Evolutionary conservation across 2,329 filamentous ascomycete genomes (phyloP).

Genomic region (Hypomyces perniciosus): DNA sequence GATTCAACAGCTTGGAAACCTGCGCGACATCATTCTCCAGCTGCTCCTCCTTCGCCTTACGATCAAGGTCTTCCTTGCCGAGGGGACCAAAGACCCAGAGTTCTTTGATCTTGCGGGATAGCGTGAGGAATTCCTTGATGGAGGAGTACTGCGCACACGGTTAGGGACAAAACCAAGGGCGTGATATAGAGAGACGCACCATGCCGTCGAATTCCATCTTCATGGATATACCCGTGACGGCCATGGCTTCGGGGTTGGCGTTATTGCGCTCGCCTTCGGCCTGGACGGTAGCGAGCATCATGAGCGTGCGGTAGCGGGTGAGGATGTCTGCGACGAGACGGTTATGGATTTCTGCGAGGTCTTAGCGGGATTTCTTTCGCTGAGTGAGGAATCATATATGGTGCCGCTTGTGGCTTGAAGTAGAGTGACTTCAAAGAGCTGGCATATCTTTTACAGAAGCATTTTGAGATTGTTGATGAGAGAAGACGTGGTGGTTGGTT

Average conservation of each 20-base stretch:
- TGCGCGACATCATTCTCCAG: conserved; percentile 31
- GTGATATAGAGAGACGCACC: conserved; percentile 18
- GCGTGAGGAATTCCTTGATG: conserved; percentile 39
- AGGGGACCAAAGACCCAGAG: conserved; percentile 41
- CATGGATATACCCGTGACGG: conserved; percentile 38
- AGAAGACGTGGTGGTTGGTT: too few relatives aligned
- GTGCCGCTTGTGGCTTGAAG: too few relatives aligned
- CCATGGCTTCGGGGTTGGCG: conserved; percentile 36
- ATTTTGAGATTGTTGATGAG: too few relatives aligned
- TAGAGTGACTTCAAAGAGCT: too few relatives aligned
- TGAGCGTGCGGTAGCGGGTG: conserved; percentile 37
- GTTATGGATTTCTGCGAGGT: conserved; percentile 38
- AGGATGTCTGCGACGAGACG: conserved; percentile 40
- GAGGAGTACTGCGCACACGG: conserved; percentile 30
- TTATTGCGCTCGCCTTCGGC: conserved; percentile 34
- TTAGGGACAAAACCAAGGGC: neutral
- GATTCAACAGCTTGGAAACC: conserved; percentile 30
- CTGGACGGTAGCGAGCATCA: conserved; percentile 38
- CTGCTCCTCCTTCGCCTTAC: conserved; percentile 30
- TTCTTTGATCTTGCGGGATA: conserved; percentile 40
- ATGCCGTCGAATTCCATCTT: conserved; percentile 41
- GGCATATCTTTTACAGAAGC: too few relatives aligned
- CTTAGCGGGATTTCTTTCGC: neutral
- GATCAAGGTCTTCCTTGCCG: conserved; percentile 31
- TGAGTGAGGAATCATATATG: too few relatives aligned